These are phyloP conservation scores for Saccharomycopsis hybrid DNA, from an alignment of 1,139 yeast species.

Conservation along the genomic window DNA sequence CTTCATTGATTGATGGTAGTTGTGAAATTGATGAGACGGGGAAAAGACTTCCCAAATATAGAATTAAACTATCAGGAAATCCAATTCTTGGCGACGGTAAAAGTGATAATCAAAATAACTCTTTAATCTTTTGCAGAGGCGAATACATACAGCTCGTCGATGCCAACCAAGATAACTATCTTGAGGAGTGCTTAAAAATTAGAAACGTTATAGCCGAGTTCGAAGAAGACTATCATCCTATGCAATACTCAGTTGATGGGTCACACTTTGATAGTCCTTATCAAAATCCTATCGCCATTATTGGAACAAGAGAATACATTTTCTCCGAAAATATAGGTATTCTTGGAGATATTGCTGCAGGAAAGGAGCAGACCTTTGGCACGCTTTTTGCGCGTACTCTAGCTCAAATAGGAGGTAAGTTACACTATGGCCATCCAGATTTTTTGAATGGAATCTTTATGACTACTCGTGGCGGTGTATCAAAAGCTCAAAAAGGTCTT, in stretches of 20 bases:
- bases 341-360: slow-evolving; percentile 88
- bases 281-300: slow-evolving; percentile 52
- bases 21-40: slow-evolving; percentile 37
- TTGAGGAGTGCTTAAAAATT: slow-evolving; percentile 80
- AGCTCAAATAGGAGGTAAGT: slow-evolving; percentile 80
- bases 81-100: slow-evolving; percentile 90
- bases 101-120: slow-evolving; percentile 78
- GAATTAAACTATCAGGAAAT: slow-evolving; percentile 67
- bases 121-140: slow-evolving; percentile 74
- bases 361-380: slow-evolving; percentile 90
- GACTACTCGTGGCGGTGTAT: slow-evolving; percentile 88
- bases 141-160: slow-evolving; percentile 84
- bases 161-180: slow-evolving; percentile 82
- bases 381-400: slow-evolving; percentile 81
- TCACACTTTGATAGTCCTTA: slow-evolving; percentile 14
- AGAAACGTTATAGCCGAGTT: slow-evolving; percentile 74
- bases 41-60: slow-evolving; percentile 41
- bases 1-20: slow-evolving; percentile 55
- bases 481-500: slow-evolving; percentile 81
- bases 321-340: slow-evolving; percentile 84
- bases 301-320: slow-evolving; percentile 85
- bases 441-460: slow-evolving; percentile 76
- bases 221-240: slow-evolving; percentile 46
- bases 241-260: slow-evolving; percentile 21
- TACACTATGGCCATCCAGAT: slow-evolving; percentile 92